Evolutionary conservation across 2,329 filamentous ascomycete species (phyloP), one percentile per base, ranked within the genome.

Genomic region (Plectosphaerella plurivora): DNA sequence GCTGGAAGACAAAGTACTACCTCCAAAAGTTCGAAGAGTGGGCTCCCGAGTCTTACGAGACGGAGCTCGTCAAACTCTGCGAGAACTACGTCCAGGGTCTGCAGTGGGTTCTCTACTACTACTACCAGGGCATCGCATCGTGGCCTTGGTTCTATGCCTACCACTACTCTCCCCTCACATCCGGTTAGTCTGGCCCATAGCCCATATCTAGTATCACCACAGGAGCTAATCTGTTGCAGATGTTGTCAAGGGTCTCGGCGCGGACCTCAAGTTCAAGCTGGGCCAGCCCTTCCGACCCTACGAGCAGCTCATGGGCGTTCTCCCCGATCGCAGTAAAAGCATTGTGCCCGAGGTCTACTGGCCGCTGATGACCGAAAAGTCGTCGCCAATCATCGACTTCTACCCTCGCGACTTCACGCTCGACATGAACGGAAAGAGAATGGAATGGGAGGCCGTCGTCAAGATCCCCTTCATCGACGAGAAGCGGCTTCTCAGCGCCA

Each of bases 401-500:
- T 99, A 99, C 63, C 94, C 94, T 3, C 83, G 93, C 61, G 94
- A 99, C 62, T 99, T 99, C 63, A 91, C 95, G 59, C 78, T 99
- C 41, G 95, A 99, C 67, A 97, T 99, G 94, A 97, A 99, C 62
- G 95, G 94, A 54, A 99, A 99, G 76, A 99, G 96, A 74, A 95
- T 96, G 88, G 95, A 99, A 58, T 99, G 94, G 94, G 94, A 99
- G 67, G 94, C 94, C 25, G 93, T 99, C 37, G 91, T 99, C 58
- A 99, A 97, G 71, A 99, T 99, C 64, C 94, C 94, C 0, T 99
- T 99, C 71, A 99, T 99, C 57, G 91, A 99, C 53, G 93, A 99
- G 68, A 84, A 87, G 62, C 84, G 94, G 24, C 76, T 99, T 3
- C 77, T 99, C 51, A 73, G 77, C 37, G 94, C 93, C 8, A 97